Base-by-base conservation (phyloP, 352 stramenopile species). In the Hyaloperonospora arabidopsidis region DNA sequence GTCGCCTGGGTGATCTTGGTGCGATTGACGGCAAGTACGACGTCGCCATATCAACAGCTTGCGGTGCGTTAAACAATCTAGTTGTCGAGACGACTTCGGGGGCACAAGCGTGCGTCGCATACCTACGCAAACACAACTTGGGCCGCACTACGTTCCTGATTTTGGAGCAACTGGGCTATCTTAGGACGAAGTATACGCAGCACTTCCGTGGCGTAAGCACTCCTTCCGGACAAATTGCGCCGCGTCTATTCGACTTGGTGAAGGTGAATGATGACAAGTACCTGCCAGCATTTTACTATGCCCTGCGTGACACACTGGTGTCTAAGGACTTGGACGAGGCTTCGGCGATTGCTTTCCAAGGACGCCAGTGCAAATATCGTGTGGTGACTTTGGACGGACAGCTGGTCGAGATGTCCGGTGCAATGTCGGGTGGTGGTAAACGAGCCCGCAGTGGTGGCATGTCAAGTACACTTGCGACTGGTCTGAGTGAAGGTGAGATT, bases 361-460 rank as follows among this genome's bases (percentile, higher is more conserved):
- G 92, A 15, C 95, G 85, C 46, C 88, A 97, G 44, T 91, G 80
- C 63, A 86, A 85, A 58, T 98, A 95, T 72, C 89, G 97, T 52
- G 96, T 99, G 14, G 97, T 99, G n/a, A 99, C 97, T 2, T 53
- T 97, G 1, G 86, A 97, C 51, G 97, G 97, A 6, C 88, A 99
- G 59, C 63, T 99, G 1, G 98, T 99, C 34, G 97, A 99, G 48
- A 95, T 94, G 36, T 97, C 88, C n/a, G 97, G 97, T 49, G 97
- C 97, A 6, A 99, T 99, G 97, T 96, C 93, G 4, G 97, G 97
- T 51, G 97, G 97, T 68, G 97, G 97, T 19, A 97, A 95, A 29
- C 74, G 68, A 25, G 86, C 94, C 18, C 79, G 88, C 29, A 94
- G 84, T 23, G 96, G 95, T 17, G 91, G 93, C n/a, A 98, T 99